Base-by-base conservation (phyloP, 2,329 filamentous ascomycete genomes). In the Onygenales sp. region DNA sequence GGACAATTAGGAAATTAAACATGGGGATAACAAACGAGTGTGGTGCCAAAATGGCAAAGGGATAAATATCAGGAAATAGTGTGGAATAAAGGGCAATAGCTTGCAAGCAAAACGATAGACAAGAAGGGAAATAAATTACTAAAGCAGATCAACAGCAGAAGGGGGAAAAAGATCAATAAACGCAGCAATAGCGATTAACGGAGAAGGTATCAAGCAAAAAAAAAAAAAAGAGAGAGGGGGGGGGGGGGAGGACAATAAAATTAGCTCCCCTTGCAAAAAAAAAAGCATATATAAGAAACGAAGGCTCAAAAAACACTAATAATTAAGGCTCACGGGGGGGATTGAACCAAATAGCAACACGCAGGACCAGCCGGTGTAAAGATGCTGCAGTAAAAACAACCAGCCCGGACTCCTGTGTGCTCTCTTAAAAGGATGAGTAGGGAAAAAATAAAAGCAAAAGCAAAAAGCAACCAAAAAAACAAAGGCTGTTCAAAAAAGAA, bases 291-390 rank as follows among this genome's bases (percentile, higher is more conserved):
- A 45, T 46, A 54, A 38, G 35, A 48, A 27, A 17, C 3, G 44
- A 35, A 46, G 2, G 27, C 39, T 13, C 9, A 27, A 31, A 39
- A 39, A 50, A 36, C 43, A 36, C 41, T 14, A 45, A 50, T 38
- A 21, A 46, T 47, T 43, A 45, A 47, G 52, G 47, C 7, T 27
- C 14, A 13, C 58, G 66, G 58, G 43, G 53, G 57, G 57, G 64
- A 62, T 62, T 55, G 36, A 53, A 51, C 31, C n/a, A 47, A 46
- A 38, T 42, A 47, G 32, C 50, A 71, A 70, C 70, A 72, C 70
- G 67, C 70, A 72, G 70, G 69, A 71, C 70, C 70, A 73, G 70
- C 70, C 70, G 64, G 70, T 73, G 70, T 71, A 64, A 66, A 69
- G 60, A 64, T 66, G 63, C 65, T 66, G 62, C 63, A 66, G 61